These are phyloP conservation scores for Boletales sp. DNA, from an alignment of 768 basidiomycete genomes.

Conservation along the genomic window DNA sequence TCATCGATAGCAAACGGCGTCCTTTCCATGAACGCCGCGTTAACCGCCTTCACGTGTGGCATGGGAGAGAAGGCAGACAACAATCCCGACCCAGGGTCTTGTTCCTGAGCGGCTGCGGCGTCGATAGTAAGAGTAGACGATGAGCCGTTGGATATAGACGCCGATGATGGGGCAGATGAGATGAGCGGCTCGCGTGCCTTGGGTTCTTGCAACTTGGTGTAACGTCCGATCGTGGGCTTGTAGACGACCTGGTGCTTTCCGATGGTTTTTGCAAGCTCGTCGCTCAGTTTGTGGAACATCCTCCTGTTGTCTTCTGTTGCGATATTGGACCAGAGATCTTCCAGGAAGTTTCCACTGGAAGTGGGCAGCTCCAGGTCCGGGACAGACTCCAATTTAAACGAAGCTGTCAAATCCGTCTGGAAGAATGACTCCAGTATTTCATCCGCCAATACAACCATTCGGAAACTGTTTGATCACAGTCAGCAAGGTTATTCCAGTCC, in stretches of 20 bases:
- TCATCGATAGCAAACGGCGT: constrained; percentile 98
- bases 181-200: constrained; percentile 85
- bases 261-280: constrained; percentile 91
- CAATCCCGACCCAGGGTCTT: constrained; percentile 17
- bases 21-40: constrained; percentile 83
- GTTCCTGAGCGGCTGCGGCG: constrained; percentile 24
- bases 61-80: constrained; percentile 46
- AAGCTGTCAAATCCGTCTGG: constrained; percentile 83
- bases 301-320: constrained; percentile 91
- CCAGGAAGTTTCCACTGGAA: constrained; percentile 59
- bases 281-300: constrained; percentile 89
- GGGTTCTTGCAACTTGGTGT: constrained; percentile 81
- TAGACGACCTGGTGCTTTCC: constrained; percentile 87
- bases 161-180: constrained; percentile 59
- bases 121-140: constrained; percentile 53
- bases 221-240: constrained; percentile 82
- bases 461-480: constrained; percentile 58
- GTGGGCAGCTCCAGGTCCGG: constrained; percentile 64
- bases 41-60: constrained; percentile 71
- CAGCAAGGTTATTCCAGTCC: constrained; percentile 4
- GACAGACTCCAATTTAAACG: constrained; percentile 76
- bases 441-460: constrained; percentile 98
- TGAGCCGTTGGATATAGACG: constrained; percentile 35
- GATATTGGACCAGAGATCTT: constrained; percentile 87
- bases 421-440: constrained; percentile 97